Evolutionary conservation across 2,329 filamentous ascomycete genomes (phyloP), one percentile per base, ranked within the genome.

Genomic region (Penicillium glabrum): DNA sequence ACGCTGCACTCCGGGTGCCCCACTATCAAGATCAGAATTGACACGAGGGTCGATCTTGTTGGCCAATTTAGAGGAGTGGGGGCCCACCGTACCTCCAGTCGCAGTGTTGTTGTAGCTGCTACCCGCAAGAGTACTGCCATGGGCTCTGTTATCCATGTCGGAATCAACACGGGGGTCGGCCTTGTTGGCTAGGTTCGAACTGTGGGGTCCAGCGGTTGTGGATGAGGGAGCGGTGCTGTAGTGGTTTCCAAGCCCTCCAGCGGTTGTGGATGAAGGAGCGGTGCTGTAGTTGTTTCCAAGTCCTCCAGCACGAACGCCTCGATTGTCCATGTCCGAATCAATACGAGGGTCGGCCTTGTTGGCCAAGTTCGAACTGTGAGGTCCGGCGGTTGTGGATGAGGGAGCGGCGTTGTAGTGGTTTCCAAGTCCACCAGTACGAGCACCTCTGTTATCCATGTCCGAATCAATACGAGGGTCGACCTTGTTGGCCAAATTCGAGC

Each of bases 321-420:
- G 39, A 23, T 50, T 45, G 23, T 54, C 50, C 8, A n/a, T 8
- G n/a, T 55, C 52, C 6, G 46, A 55, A 23, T 51, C 52, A 13
- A 55, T 45, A 13, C 47, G 43, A 10, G 56, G 52, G 35, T 55
- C 56, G 2, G 45, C 46, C 52, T 58, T 54, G 52, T 58, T 58
- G 19, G 26, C 33, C 6, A 54, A 1, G 46, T 54, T 49, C 5
- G 45, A 49, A 9, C 33, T 11, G 37, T 50, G 52, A 19, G 52
- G 45, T 0, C 53, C 53, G 9, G 53, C 21, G 9, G 14, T 55
- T 23, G 26, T 27, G 3, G 39, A 16, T 4, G 37, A 1, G 13
- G 48, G n/a, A 21, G 3, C 26, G 14, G 48, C 50, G 9, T 26
- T 33, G 33, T 56, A 53, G 45, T 41, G 53, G 46, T 43, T 53